Evolutionary conservation across 495 filamentous ascomycete species (phyloP).

Genomic region (Podospora tetraspora): DNA sequence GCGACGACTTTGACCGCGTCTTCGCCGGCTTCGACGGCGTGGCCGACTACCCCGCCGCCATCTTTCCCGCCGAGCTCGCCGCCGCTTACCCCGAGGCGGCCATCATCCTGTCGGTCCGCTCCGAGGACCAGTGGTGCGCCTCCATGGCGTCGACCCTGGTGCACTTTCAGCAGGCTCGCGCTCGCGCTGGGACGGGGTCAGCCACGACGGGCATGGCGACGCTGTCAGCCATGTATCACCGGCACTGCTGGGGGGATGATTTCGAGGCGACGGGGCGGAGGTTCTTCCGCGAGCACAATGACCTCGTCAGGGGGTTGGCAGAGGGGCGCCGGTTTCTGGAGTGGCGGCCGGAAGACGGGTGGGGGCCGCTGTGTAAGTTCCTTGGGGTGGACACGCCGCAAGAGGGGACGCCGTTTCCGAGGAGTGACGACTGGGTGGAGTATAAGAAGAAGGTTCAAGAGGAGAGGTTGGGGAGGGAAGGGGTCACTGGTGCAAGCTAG

Average conservation of each 20-base stretch:
- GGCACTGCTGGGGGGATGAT: constrained; percentile 31
- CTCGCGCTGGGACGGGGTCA: constrained; percentile 2
- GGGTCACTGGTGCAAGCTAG: not conserved
- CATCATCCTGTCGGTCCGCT: constrained; percentile 38
- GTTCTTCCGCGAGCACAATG: constrained; percentile 28
- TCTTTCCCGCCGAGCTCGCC: constrained; percentile 39
- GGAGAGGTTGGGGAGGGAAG: not conserved
- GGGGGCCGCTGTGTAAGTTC: constrained; percentile 64
- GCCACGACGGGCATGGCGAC: constrained; percentile 24
- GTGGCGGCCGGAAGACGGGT: constrained; percentile 60
- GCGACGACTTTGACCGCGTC: constrained; percentile 27
- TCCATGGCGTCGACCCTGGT: constrained; percentile 37
- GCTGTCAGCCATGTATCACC: constrained; percentile 26
- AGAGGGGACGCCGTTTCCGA: constrained; percentile 26
- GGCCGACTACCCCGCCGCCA: constrained; percentile 35
- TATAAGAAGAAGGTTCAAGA: constrained; percentile 17
- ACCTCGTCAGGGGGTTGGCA: constrained; percentile 21
- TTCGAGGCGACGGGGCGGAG: constrained; percentile 28
- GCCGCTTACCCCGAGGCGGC: constrained; percentile 40
- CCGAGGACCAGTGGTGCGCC: constrained; percentile 41
- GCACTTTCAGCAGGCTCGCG: constrained; percentile 25
- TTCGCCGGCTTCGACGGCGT: constrained; percentile 25
- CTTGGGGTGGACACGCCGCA: constrained; percentile 55
- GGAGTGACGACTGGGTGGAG: constrained; percentile 18
- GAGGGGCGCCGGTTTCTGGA: constrained; percentile 45